Evolutionary conservation across 805 yeast species (phyloP).

Genomic region (Starmerella scarabaei): DNA sequence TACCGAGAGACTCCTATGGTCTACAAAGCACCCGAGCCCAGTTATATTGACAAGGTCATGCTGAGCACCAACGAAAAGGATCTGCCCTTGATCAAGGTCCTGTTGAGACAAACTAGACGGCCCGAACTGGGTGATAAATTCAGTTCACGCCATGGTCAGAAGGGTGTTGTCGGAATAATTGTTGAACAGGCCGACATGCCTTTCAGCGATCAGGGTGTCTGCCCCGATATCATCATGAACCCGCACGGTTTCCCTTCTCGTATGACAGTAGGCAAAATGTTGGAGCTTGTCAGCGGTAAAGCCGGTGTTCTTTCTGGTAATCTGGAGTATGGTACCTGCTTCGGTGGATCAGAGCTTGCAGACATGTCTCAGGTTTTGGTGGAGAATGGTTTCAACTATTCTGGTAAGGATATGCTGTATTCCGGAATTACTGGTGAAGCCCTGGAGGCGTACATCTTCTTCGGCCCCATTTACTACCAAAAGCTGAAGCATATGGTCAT

Average conservation of each 20-base stretch:
- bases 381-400: conserved; percentile 82
- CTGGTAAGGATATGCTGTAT: conserved; percentile 95
- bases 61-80: conserved; percentile 92
- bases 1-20: conserved; percentile 84
- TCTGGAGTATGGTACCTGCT: conserved; percentile 92
- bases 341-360: conserved; percentile 92
- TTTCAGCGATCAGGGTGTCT: conserved; percentile 79
- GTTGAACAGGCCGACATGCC: conserved; percentile 96
- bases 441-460: conserved; percentile 92
- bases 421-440: conserved; percentile 97
- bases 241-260: conserved; percentile 99
- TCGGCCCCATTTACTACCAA: conserved; percentile 96
- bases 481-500: conserved; percentile 97
- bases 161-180: conserved; percentile 98
- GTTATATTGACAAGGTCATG: conserved; percentile 94
- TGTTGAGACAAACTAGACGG: conserved; percentile 87
- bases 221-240: conserved; percentile 94
- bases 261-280: conserved; percentile 99
- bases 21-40: conserved; percentile 90
- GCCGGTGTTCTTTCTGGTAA: conserved; percentile 92
- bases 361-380: conserved; percentile 88
- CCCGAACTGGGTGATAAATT: conserved; percentile 97
- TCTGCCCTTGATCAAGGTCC: conserved; percentile 83
- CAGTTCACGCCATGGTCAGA: conserved; percentile 95
- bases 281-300: conserved; percentile 89